These are phyloP conservation scores for Geotrichum siamense DNA, from an alignment of 1,139 yeast genomes.

Conservation along the genomic window DNA sequence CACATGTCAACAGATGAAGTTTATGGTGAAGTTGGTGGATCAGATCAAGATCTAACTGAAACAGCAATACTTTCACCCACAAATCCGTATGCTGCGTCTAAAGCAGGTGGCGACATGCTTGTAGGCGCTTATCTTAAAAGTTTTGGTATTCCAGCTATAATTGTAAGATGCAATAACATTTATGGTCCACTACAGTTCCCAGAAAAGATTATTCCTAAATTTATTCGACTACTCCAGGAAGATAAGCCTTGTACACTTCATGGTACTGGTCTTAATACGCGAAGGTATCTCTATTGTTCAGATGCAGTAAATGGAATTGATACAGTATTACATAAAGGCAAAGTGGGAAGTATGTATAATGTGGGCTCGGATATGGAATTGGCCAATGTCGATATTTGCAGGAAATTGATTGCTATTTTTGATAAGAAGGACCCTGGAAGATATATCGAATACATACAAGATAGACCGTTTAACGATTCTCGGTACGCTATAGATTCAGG, in stretches of 20 bases:
- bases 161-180: slow-evolving; percentile 48
- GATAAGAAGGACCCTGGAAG: slow-evolving; percentile 22
- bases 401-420: slow-evolving; percentile 29
- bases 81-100: slow-evolving; percentile 55
- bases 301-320: slow-evolving; percentile 46
- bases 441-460: slow-evolving; percentile 36
- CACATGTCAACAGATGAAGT: slow-evolving; percentile 61
- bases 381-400: slow-evolving; percentile 36
- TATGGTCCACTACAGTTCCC: slow-evolving; percentile 54
- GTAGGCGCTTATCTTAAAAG: slow-evolving; percentile 44
- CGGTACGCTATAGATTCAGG: slow-evolving; percentile 41
- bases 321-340: slow-evolving; percentile 33
- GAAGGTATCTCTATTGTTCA: slow-evolving; percentile 44
- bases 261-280: slow-evolving; percentile 44
- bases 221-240: slow-evolving; percentile 30
- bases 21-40: slow-evolving; percentile 41
- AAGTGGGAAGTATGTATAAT: slow-evolving; percentile 40
- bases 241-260: slow-evolving; percentile 37
- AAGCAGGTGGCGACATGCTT: slow-evolving; percentile 51
- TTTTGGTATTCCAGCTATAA: slow-evolving; percentile 41
- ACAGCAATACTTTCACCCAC: slow-evolving; percentile 43
- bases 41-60: slow-evolving; percentile 35
- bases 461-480: slow-evolving; percentile 48
- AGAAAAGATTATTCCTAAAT: slow-evolving; percentile 49
- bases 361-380: slow-evolving; percentile 45